These are phyloP conservation scores for Vaccinium myrtillus DNA, from an alignment of 148 eudicot species.

Conservation along the genomic window DNA sequence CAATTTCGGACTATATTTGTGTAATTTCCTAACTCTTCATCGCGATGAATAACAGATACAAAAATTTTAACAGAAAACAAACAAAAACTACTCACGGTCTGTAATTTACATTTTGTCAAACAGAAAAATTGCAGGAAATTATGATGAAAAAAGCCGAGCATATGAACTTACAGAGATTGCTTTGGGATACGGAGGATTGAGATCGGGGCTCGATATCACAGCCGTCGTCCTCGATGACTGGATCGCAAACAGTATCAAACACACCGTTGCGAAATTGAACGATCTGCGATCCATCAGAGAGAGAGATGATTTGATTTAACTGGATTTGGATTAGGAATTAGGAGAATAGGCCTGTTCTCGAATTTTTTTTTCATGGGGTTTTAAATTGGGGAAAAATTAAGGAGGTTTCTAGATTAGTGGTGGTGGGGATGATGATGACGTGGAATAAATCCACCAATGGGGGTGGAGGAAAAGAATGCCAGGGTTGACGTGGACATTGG, in stretches of 20 bases:
- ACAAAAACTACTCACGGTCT: too few relatives aligned
- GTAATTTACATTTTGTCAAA: too few relatives aligned
- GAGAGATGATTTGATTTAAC: neutral
- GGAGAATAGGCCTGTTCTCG: neutral
- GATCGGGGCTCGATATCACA: constrained; percentile 16
- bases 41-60: too few relatives aligned
- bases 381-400: neutral
- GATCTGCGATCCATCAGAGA: constrained; percentile 6
- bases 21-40: too few relatives aligned
- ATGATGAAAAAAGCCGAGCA: neutral
- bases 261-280: neutral
- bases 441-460: constrained; percentile 1
- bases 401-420: neutral
- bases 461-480: neutral
- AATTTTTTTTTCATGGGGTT: neutral
- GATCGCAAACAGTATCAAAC: neutral
- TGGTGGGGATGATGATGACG: constrained; percentile 4
- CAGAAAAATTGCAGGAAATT: too few relatives aligned
- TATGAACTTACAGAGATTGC: constrained; percentile 25
- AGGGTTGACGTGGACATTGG: neutral
- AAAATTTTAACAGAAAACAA: too few relatives aligned
- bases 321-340: neutral
- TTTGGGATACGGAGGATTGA: constrained; percentile 24
- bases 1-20: too few relatives aligned
- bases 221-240: constrained; percentile 12